phyloP scores from a whole-genome alignment of 495 filamentous ascomycete species.

The Podospora sp. region DNA sequence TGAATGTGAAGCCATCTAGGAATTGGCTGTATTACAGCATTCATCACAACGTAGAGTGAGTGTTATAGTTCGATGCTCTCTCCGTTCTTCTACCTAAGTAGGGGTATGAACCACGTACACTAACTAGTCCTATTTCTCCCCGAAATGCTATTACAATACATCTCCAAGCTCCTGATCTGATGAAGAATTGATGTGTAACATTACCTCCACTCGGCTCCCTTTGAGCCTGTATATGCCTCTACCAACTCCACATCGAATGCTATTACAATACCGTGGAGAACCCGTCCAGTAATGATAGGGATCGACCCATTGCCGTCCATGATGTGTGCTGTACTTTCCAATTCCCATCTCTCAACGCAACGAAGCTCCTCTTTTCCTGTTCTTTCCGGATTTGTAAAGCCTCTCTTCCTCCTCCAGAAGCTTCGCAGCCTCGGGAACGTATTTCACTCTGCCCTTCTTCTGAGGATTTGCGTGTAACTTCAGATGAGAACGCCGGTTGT shows the following conservation, averaged over 20 bases:
- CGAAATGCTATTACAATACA: not conserved
- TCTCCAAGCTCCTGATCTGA: not conserved
- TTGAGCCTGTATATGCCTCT: not conserved
- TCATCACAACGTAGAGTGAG: too few relatives aligned
- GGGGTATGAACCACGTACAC: not conserved
- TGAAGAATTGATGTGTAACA: not conserved
- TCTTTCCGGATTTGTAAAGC: not conserved
- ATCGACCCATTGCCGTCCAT: not conserved
- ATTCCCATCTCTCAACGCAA: not conserved
- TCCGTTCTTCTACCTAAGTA: too few relatives aligned
- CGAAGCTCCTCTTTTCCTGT: not conserved
- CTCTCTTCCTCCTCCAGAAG: slow-evolving; percentile 29
- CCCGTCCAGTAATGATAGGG: not conserved
- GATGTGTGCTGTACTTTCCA: not conserved
- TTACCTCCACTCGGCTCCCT: not conserved
- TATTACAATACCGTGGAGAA: not conserved
- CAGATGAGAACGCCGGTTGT: slow-evolving; percentile 45
- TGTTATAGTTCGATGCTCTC: too few relatives aligned
- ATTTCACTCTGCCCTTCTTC: slow-evolving; percentile 32
- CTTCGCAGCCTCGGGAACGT: slow-evolving; percentile 30
- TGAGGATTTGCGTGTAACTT: slow-evolving; percentile 40
- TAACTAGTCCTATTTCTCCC: not conserved
- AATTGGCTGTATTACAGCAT: too few relatives aligned
- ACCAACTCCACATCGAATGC: not conserved
- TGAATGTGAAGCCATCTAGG: too few relatives aligned